Evolutionary conservation across 805 yeast genomes (phyloP).

Genomic region (Lachancea thermotolerans): DNA sequence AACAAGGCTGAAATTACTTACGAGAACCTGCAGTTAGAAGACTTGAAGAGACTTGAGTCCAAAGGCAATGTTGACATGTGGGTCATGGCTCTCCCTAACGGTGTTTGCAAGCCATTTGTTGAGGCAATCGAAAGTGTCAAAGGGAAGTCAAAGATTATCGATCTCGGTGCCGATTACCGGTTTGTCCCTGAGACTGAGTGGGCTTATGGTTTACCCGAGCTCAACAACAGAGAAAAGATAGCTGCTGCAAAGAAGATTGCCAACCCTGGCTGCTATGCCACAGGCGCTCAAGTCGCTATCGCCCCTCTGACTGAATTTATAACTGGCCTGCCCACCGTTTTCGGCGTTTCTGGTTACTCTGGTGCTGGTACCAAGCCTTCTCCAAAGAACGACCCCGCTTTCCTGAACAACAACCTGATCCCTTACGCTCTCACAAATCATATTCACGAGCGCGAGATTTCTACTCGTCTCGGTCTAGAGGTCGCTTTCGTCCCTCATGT

Average conservation of each 20-base stretch:
- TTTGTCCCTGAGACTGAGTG: conserved; percentile 85
- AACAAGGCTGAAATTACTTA: conserved; percentile 72
- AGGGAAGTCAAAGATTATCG: conserved; percentile 77
- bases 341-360: conserved; percentile 97
- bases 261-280: conserved; percentile 99
- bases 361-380: conserved; percentile 99
- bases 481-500: conserved; percentile 96
- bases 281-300: conserved; percentile 91
- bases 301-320: conserved; percentile 72
- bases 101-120: conserved; percentile 86
- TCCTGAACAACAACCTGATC: conserved; percentile 74
- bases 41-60: conserved; percentile 70
- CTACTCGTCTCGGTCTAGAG: conserved; percentile 64
- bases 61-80: conserved; percentile 81
- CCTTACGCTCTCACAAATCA: conserved; percentile 97
- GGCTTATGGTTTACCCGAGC: conserved; percentile 94
- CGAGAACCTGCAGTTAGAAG: conserved; percentile 82
- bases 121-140: conserved; percentile 65
- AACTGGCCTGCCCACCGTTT: conserved; percentile 71
- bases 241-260: conserved; percentile 74
- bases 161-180: conserved; percentile 92
- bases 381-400: conserved; percentile 80
- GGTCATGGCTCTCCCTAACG: conserved; percentile 99
- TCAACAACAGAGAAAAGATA: conserved; percentile 60
- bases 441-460: conserved; percentile 91